phyloP scores from a whole-genome alignment of 108 stramenopile species.

The Chaetoceros tenuissimus region DNA sequence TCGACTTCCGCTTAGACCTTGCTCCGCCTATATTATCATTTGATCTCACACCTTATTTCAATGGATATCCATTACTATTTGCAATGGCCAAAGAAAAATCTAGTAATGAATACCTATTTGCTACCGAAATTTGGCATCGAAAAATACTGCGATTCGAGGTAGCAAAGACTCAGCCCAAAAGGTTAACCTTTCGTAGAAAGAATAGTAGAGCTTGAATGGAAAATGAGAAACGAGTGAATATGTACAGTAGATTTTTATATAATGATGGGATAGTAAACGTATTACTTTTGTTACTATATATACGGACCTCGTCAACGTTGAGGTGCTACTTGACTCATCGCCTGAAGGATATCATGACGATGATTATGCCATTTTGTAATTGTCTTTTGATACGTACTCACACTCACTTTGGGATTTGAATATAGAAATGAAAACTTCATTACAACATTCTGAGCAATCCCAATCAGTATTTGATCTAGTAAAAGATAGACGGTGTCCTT shows the following conservation, averaged over 20 bases:
- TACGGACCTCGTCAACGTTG: too few relatives aligned
- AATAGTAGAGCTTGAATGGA: too few relatives aligned
- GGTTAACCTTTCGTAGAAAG: too few relatives aligned
- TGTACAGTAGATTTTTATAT: too few relatives aligned
- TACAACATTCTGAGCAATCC: background rate
- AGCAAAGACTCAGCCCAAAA: too few relatives aligned
- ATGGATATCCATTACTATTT: slow-evolving; percentile 31
- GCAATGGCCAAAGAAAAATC: slow-evolving; percentile 32
- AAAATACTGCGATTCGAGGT: slow-evolving; percentile 21
- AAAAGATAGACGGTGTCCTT: background rate
- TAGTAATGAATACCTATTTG: slow-evolving; percentile 26
- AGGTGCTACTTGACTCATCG: too few relatives aligned
- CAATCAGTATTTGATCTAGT: background rate
- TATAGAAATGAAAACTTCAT: background rate
- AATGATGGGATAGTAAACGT: too few relatives aligned
- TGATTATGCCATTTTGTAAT: background rate
- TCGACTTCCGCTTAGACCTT: slow-evolving; percentile 20
- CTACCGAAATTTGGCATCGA: slow-evolving; percentile 32
- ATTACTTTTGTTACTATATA: too few relatives aligned
- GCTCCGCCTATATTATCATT: slow-evolving; percentile 28
- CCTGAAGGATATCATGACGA: background rate
- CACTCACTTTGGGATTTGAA: background rate
- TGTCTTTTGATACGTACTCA: background rate
- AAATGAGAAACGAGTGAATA: too few relatives aligned
- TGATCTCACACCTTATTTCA: slow-evolving; percentile 36